Conservation (phyloP, 345 rosid species). For the Firmiana major region DNA sequence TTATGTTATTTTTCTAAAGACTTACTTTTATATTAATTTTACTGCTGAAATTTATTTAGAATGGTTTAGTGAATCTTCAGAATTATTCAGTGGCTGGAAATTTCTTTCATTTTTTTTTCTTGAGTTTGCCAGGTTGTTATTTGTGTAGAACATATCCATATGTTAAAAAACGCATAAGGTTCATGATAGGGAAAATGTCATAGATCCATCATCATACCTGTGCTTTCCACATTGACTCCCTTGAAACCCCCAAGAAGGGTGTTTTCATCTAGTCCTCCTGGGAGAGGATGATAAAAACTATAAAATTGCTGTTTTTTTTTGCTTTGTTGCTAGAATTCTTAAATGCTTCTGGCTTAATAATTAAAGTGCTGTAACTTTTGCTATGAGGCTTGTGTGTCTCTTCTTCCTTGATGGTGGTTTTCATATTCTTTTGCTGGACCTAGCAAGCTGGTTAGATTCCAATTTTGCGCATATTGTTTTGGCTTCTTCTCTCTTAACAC, state of each 20-base stretch:
- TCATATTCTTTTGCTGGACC: neutral
- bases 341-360: neutral
- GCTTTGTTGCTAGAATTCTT: neutral
- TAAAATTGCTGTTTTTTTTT: neutral
- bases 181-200: neutral
- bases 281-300: neutral
- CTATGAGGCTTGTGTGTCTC: neutral
- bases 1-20: neutral
- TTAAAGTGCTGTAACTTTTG: neutral
- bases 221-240: neutral
- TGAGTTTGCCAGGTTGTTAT: neutral
- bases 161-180: neutral
- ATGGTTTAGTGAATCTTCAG: neutral
- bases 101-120: neutral
- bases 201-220: neutral
- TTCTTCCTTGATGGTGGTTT: constrained; percentile 1
- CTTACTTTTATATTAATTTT: neutral
- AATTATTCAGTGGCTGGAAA: neutral
- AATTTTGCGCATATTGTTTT: neutral
- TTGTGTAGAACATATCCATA: neutral
- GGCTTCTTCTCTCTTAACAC: neutral
- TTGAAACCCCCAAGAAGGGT: neutral
- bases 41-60: neutral
- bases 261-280: neutral
- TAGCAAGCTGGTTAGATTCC: neutral